Evolutionary conservation across 352 stramenopile species (phyloP).

Genomic region (Phytophthora pinifolia): DNA sequence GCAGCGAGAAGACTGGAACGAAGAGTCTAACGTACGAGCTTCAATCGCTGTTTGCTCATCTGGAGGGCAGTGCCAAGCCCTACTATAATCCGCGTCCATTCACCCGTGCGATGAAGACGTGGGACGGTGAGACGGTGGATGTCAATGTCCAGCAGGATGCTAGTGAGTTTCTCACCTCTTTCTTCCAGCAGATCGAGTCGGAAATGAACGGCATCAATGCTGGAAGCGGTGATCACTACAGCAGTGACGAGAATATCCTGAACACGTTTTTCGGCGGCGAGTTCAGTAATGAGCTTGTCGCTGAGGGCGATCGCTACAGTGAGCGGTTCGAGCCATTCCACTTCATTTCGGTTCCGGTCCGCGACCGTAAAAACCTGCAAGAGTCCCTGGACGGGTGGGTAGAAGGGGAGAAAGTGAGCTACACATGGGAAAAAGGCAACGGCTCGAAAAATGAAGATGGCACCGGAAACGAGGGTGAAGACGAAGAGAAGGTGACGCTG

Average conservation of each 20-base stretch:
- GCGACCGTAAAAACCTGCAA: constrained; percentile 83
- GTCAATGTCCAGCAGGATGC: constrained; percentile 93
- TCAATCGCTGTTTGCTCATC: constrained; percentile 90
- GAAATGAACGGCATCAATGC: constrained; percentile 82
- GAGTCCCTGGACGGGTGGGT: constrained; percentile 89
- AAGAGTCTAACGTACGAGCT: constrained; percentile 80
- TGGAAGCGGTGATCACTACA: constrained; percentile 27
- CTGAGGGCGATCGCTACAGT: constrained; percentile 84
- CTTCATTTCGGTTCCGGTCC: constrained; percentile 89
- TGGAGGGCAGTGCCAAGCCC: constrained; percentile 83
- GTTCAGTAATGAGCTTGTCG: constrained; percentile 92
- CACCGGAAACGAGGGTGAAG: constrained; percentile 27
- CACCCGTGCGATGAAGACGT: constrained; percentile 83
- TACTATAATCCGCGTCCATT: constrained; percentile 86
- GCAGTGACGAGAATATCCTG: constrained; percentile 76
- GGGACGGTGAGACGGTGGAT: constrained; percentile 87
- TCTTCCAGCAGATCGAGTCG: constrained; percentile 92
- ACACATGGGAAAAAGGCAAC: constrained; percentile 81
- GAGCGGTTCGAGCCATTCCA: constrained; percentile 91
- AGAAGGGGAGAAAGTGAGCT: constrained; percentile 89
- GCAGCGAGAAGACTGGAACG: constrained; percentile 16
- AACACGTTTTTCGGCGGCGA: constrained; percentile 88
- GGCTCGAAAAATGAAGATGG: constrained; percentile 21
- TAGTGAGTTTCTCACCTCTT: constrained; percentile 92
- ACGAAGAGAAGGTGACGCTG: constrained; percentile 74